phyloP scores from a whole-genome alignment of 257 asterid genomes.

The Primulina huaijiensis region DNA sequence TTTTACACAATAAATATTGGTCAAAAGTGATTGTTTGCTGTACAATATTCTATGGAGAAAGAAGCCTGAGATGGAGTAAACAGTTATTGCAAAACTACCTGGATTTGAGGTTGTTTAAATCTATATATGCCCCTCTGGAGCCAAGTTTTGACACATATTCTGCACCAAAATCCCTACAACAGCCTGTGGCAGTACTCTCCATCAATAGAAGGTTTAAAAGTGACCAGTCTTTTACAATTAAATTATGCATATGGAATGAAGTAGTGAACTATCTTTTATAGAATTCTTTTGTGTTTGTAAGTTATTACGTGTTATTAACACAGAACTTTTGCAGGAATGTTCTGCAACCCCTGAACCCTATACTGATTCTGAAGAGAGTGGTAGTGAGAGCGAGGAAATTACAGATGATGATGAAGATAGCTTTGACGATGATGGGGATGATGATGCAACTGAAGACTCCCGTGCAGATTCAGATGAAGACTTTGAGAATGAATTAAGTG shows the following conservation, averaged over 20 bases:
- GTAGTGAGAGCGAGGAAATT: slow-evolving; percentile 80
- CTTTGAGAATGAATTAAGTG: slow-evolving; percentile 51
- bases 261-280: not conserved
- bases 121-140: not conserved
- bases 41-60: not conserved
- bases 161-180: not conserved
- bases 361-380: slow-evolving; percentile 88
- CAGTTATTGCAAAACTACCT: not conserved
- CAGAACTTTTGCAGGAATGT: slow-evolving; percentile 56
- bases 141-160: slow-evolving; percentile 1
- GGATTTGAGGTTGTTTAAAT: not conserved
- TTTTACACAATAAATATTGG: not conserved
- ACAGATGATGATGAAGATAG: slow-evolving; percentile 67
- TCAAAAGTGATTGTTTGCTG: not conserved
- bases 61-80: not conserved
- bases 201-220: not conserved
- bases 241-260: not conserved
- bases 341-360: slow-evolving; percentile 70
- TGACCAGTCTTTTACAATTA: slow-evolving; percentile 1
- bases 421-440: slow-evolving; percentile 48
- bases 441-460: slow-evolving; percentile 49
- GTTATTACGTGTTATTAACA: not conserved
- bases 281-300: not conserved
- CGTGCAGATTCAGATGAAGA: slow-evolving; percentile 51
- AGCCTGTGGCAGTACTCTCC: not conserved